These are phyloP conservation scores for Cyclotella atomus DNA, from an alignment of 108 stramenopile genomes.

Conservation along the genomic window DNA sequence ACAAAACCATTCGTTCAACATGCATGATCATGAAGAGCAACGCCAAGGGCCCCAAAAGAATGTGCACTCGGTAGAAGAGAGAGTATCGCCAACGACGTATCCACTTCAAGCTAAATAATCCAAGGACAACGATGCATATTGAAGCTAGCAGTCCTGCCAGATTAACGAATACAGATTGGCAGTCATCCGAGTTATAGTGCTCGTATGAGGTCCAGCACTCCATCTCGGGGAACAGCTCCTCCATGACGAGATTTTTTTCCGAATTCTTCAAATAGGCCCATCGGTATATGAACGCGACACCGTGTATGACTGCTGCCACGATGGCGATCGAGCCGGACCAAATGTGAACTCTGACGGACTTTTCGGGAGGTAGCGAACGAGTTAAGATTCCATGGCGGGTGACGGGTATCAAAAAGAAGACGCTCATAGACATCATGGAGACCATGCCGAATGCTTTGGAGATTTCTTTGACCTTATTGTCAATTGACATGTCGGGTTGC, in stretches of 20 bases:
- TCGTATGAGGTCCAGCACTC: constrained; percentile 7
- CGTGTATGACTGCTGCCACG: constrained; percentile 13
- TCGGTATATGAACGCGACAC: constrained; percentile 12
- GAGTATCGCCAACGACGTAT: constrained; percentile 54
- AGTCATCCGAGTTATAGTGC: constrained; percentile 2
- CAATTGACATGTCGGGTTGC: not conserved
- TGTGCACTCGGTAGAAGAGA: constrained; percentile 51
- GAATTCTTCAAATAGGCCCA: constrained; percentile 5
- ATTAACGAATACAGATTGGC: constrained; percentile 31
- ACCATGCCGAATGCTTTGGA: not conserved
- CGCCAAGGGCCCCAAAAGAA: constrained; percentile 32
- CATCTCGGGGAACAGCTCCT: constrained; percentile 12
- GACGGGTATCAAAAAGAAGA: not conserved
- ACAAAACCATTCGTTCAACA: constrained; percentile 65
- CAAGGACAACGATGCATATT: constrained; percentile 41
- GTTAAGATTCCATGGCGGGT: not conserved
- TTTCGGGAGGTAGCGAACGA: constrained; percentile 18
- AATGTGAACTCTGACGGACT: constrained; percentile 27
- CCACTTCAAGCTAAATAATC: constrained; percentile 39
- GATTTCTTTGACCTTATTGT: constrained; percentile 1
- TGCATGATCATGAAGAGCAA: constrained; percentile 57
- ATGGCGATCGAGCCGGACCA: constrained; percentile 12
- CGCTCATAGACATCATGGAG: not conserved
- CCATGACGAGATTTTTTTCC: not conserved
- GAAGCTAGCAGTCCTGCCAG: constrained; percentile 56